Conservation (phyloP, 306 rosid species). For the Urtica urens region DNA sequence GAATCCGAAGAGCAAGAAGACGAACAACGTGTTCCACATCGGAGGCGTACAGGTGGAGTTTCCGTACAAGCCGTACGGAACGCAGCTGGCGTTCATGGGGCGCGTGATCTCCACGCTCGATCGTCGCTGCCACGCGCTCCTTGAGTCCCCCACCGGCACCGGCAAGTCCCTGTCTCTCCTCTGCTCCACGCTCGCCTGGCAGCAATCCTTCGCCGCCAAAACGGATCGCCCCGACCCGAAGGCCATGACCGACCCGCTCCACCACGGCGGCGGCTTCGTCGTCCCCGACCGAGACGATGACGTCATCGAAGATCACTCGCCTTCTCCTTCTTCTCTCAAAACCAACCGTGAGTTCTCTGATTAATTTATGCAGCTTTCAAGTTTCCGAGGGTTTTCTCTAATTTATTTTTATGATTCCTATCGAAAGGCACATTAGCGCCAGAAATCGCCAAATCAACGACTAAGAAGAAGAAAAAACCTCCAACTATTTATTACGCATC, state of each 20-base stretch:
- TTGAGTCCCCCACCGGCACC: conserved; percentile 91
- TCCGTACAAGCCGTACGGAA: conserved; percentile 80
- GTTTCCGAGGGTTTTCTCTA: not conserved
- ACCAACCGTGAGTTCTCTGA: not conserved
- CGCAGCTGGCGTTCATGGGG: conserved; percentile 85
- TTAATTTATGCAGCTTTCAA: not conserved
- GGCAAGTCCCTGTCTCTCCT: conserved; percentile 93
- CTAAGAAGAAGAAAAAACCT: conserved; percentile 45
- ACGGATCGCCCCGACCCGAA: conserved; percentile 40
- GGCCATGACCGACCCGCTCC: conserved; percentile 52
- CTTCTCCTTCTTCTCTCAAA: conserved; percentile 30
- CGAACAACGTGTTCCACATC: conserved; percentile 56
- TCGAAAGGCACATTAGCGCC: conserved; percentile 15
- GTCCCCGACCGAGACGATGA: conserved; percentile 34
- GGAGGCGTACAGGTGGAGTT: conserved; percentile 79
- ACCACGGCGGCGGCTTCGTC: conserved; percentile 74
- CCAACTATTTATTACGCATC: conserved; percentile 79
- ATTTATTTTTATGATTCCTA: not conserved
- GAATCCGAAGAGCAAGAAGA: conserved; percentile 28
- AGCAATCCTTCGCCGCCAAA: conserved; percentile 37
- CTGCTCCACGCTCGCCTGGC: conserved; percentile 90
- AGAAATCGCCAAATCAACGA: conserved; percentile 25
- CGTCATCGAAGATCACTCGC: too few species aligned
- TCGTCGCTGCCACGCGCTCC: conserved; percentile 81
- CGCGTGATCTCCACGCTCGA: conserved; percentile 79